Evolutionary conservation across 306 rosid species (phyloP).

Genomic region (Prunus persica): Prunus_persica_NCBIv2 NC_034010.1:23459501-23460000

Average conservation of each 20-base stretch:
- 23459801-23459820: neutral
- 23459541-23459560: slow-evolving; percentile 10
- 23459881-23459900: no score
- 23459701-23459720: neutral
- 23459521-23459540: slow-evolving; percentile 39
- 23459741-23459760: slow-evolving; percentile 2
- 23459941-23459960: no score
- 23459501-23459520: slow-evolving; percentile 45
- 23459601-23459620: slow-evolving; percentile 15
- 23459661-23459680: slow-evolving; percentile 18
- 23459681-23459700: slow-evolving; percentile 7
- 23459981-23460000: no score
- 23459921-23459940: no score
- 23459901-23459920: no score
- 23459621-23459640: slow-evolving; percentile 21
- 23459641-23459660: neutral
- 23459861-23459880: no score
- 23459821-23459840: neutral
- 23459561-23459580: neutral
- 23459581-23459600: neutral
- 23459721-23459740: slow-evolving; percentile 17
- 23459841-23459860: neutral
- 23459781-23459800: neutral
- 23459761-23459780: neutral
- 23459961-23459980: no score